Conservation (phyloP, 768 basidiomycete genomes). For the Boletus reticuloceps region DNA sequence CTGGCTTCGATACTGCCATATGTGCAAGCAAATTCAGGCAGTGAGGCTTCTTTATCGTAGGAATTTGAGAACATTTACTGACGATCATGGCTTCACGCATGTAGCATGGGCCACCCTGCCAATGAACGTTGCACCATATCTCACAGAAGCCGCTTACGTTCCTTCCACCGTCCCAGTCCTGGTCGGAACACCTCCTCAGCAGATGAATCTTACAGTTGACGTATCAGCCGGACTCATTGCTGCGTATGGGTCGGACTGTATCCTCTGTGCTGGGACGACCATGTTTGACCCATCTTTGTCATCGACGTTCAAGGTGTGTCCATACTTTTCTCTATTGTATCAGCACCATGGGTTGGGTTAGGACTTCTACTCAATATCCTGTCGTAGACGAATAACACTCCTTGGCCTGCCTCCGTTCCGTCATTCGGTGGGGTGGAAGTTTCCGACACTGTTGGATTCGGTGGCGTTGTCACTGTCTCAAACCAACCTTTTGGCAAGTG, state of each 20-base stretch:
- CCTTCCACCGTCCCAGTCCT: constrained; percentile 19
- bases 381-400: constrained; percentile 15
- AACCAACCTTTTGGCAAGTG: constrained; percentile 17
- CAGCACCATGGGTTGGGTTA: not conserved
- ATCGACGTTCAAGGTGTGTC: constrained; percentile 24
- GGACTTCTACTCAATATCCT: not conserved
- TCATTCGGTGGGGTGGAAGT: constrained; percentile 18
- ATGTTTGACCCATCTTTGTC: constrained; percentile 23
- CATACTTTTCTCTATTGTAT: not conserved
- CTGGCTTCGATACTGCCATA: constrained; percentile 2
- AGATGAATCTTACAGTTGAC: constrained; percentile 24
- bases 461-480: constrained; percentile 13
- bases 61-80: not conserved
- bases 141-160: constrained; percentile 7
- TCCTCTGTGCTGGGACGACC: constrained; percentile 23
- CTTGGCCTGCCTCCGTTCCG: constrained; percentile 13
- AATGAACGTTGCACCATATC: constrained; percentile 19
- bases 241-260: constrained; percentile 21
- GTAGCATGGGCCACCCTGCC: constrained; percentile 27
- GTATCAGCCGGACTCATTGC: constrained; percentile 11
- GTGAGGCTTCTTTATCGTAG: not conserved
- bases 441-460: constrained; percentile 20
- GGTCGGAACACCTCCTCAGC: constrained; percentile 28
- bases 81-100: not conserved
- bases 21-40: constrained; percentile 14